phyloP scores from a whole-genome alignment of 441 rosid species.

The Aquilaria agallochum region DNA sequence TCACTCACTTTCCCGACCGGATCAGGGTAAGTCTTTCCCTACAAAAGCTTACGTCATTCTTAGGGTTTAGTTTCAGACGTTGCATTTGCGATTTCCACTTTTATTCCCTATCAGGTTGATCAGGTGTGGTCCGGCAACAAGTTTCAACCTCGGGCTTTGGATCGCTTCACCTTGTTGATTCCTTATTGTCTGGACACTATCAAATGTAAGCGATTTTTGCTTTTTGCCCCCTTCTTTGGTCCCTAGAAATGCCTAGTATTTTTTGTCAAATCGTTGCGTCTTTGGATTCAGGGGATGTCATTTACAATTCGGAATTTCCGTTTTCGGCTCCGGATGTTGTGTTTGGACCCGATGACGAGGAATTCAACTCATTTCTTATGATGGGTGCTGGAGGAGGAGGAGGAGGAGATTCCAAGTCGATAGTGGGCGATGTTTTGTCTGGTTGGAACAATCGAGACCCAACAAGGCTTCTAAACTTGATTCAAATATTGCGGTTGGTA shows the following conservation, averaged over 20 bases:
- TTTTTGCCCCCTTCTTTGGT: conserved; percentile 1
- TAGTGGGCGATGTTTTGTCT: conserved; percentile 32
- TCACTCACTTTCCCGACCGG: conserved; percentile 50
- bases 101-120: conserved; percentile 52
- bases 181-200: conserved; percentile 82
- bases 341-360: conserved; percentile 79
- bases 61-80: conserved; percentile 10
- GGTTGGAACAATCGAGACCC: conserved; percentile 81
- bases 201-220: conserved; percentile 55
- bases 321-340: conserved; percentile 76
- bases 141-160: conserved; percentile 44
- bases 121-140: conserved; percentile 79
- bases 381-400: conserved; percentile 25
- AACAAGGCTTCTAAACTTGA: conserved; percentile 45
- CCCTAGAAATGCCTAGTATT: background rate
- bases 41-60: background rate
- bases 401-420: conserved; percentile 15
- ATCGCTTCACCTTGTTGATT: conserved; percentile 84
- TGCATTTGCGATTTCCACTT: background rate
- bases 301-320: conserved; percentile 81
- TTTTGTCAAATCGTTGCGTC: background rate
- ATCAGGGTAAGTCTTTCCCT: conserved; percentile 46
- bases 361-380: conserved; percentile 50
- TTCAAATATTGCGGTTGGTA: conserved; percentile 69
- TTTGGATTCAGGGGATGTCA: conserved; percentile 65